A percentile compares a stretch with the other conserved stretches of the same genome.
Conservation (phyloP, 2,329 filamentous ascomycete genomes). For the Sporothrix inflata region DNA sequence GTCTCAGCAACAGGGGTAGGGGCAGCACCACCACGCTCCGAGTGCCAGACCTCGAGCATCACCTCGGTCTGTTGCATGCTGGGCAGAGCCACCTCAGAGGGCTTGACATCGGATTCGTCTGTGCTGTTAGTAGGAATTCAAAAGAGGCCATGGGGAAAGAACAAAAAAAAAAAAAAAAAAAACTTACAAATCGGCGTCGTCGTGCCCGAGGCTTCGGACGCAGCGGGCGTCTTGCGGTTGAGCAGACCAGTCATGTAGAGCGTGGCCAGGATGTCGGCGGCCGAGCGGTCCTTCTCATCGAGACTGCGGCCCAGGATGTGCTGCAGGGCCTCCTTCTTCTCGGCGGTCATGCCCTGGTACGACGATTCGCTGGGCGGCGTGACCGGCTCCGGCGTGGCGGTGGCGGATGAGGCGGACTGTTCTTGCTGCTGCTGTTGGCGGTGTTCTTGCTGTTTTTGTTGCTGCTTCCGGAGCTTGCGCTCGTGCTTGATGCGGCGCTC, state of each 20-base stretch:
- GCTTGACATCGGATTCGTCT: constrained; percentile 16
- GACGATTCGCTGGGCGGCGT: constrained; percentile 6
- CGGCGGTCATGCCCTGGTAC: constrained; percentile 18
- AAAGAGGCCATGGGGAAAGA: background rate
- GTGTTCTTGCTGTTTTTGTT: background rate
- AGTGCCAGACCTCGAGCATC: constrained; percentile 33
- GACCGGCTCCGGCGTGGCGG: constrained; percentile 1
- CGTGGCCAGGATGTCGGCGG: constrained; percentile 31
- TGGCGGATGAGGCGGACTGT: constrained; percentile 1
- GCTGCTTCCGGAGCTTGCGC: constrained; percentile 1
- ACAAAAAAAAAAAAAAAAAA: background rate
- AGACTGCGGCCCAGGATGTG: constrained; percentile 23
- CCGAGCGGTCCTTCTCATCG: constrained; percentile 32
- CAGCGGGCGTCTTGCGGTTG: constrained; percentile 1
- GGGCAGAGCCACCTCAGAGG: constrained; percentile 28
- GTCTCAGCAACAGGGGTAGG: background rate
- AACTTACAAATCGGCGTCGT: background rate
- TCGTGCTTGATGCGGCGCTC: constrained; percentile 15
- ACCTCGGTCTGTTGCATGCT: constrained; percentile 34
- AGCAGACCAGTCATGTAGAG: constrained; percentile 29
- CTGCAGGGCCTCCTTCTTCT: constrained; percentile 23
- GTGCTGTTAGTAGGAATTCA: background rate
- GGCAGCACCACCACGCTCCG: constrained; percentile 17
- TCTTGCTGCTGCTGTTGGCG: background rate
- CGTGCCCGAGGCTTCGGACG: background rate